A percentile compares a stretch with the other conserved stretches of the same genome.
Conservation (phyloP, 768 basidiomycete species). For the Leccinum subgranulosum region DNA sequence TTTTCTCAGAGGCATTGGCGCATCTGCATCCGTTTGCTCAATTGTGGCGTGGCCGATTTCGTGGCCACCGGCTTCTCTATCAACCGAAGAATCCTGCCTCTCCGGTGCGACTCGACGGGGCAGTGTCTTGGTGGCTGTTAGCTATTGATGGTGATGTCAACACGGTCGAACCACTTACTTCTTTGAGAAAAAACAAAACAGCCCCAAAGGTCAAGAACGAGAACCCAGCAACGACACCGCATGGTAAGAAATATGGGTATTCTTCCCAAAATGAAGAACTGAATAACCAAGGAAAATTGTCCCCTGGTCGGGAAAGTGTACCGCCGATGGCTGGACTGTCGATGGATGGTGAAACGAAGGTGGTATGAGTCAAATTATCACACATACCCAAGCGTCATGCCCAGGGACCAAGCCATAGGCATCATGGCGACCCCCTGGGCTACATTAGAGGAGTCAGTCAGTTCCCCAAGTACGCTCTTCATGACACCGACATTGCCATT, state of each 20-base stretch:
- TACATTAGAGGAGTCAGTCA: conserved; percentile 61
- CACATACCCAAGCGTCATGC: conserved; percentile 34
- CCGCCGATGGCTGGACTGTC: conserved; percentile 60
- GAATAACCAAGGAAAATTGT: conserved; percentile 51
- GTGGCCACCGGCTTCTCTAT: conserved; percentile 8
- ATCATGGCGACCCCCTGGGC: conserved; percentile 29
- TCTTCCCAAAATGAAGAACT: conserved; percentile 45
- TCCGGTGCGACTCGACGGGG: conserved; percentile 7
- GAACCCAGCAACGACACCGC: conserved; percentile 32
- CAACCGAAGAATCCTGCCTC: conserved; percentile 9
- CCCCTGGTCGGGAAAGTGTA: conserved; percentile 50
- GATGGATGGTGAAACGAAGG: background rate
- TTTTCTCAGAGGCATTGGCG: conserved; percentile 24
- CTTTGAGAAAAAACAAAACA: conserved; percentile 26
- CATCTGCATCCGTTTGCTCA: conserved; percentile 11
- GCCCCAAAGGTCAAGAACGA: conserved; percentile 20
- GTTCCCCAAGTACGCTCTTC: conserved; percentile 67
- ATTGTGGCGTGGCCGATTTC: conserved; percentile 17
- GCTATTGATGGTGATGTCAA: background rate
- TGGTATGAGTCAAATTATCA: background rate
- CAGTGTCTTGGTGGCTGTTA: conserved; percentile 19
- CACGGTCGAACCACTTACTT: conserved; percentile 17
- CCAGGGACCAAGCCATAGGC: conserved; percentile 9
- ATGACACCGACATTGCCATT: conserved; percentile 73
- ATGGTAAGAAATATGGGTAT: conserved; percentile 50